phyloP scores from a whole-genome alignment of 1,139 yeast species.

The Diutina pseudorugosa region DNA sequence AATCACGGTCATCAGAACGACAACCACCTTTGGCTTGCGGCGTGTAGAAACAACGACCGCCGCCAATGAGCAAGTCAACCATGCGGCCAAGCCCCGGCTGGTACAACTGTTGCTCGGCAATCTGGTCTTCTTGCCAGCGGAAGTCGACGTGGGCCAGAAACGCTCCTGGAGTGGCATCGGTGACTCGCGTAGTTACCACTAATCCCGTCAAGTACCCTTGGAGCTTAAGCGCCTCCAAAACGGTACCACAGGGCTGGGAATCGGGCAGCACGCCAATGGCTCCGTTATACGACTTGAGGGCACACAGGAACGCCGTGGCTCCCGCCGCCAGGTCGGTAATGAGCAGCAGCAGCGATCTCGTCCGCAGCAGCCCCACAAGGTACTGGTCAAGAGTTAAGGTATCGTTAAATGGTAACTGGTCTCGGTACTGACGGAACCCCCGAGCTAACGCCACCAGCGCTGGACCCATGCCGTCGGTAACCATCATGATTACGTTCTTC shows the following conservation, averaged over 20 bases:
- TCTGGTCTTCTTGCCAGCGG: conserved; percentile 67
- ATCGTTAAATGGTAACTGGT: conserved; percentile 38
- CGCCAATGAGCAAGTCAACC: conserved; percentile 80
- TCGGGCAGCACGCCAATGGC: conserved; percentile 67
- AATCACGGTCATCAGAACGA: conserved; percentile 51
- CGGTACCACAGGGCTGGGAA: conserved; percentile 62
- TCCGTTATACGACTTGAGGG: conserved; percentile 66
- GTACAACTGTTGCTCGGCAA: conserved; percentile 80
- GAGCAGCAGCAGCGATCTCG: conserved; percentile 57
- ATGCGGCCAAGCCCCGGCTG: conserved; percentile 61
- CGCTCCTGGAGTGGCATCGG: conserved; percentile 62
- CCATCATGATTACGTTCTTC: conserved; percentile 70
- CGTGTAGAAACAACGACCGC: conserved; percentile 73
- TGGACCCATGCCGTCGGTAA: conserved; percentile 90
- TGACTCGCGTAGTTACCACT: conserved; percentile 73
- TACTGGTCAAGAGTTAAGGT: conserved; percentile 49
- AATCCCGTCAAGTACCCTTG: conserved; percentile 71
- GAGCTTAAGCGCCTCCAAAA: conserved; percentile 71
- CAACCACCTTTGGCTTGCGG: conserved; percentile 43
- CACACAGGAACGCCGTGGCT: conserved; percentile 83
- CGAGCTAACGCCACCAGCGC: conserved; percentile 69
- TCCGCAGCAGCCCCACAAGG: conserved; percentile 66
- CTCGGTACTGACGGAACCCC: conserved; percentile 48
- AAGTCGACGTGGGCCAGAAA: conserved; percentile 66
- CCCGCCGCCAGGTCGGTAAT: conserved; percentile 93